Conservation (phyloP, 2,329 filamentous ascomycete species). For the Trichoderma simmonsii region DNA sequence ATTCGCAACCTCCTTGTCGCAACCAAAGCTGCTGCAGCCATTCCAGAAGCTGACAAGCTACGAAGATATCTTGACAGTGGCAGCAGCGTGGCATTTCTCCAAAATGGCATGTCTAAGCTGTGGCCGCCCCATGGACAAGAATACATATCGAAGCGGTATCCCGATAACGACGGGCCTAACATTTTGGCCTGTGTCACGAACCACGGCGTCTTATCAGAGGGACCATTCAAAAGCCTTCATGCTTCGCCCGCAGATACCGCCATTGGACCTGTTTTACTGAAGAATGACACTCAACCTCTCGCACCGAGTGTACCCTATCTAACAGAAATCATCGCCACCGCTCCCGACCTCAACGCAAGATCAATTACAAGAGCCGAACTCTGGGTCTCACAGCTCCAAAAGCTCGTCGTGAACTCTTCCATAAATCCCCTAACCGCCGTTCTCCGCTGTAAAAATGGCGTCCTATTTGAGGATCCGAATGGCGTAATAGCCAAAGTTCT, state of each 20-base stretch:
- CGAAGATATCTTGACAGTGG: constrained; percentile 57
- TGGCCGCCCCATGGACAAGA: constrained; percentile 51
- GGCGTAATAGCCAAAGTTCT: constrained; percentile 56
- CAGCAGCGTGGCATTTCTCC: constrained; percentile 77
- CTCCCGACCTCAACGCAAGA: constrained; percentile 43
- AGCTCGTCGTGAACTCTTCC: constrained; percentile 74
- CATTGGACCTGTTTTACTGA: constrained; percentile 45
- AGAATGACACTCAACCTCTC: constrained; percentile 5
- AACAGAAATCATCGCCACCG: constrained; percentile 39
- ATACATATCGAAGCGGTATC: constrained; percentile 44
- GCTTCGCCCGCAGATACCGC: constrained; percentile 48
- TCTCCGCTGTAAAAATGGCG: constrained; percentile 74
- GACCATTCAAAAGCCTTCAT: constrained; percentile 51
- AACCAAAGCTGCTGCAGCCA: constrained; percentile 68
- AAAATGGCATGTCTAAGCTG: constrained; percentile 79
- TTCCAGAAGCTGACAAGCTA: constrained; percentile 59
- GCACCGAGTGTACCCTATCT: constrained; percentile 35
- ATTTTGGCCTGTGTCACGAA: constrained; percentile 68
- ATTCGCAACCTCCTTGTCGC: constrained; percentile 76
- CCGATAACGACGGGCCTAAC: constrained; percentile 48
- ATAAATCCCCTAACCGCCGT: constrained; percentile 85
- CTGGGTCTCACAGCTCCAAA: constrained; percentile 72
- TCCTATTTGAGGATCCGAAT: constrained; percentile 59
- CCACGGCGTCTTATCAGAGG: constrained; percentile 53
- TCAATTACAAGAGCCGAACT: constrained; percentile 43